Base-by-base conservation (phyloP, 805 yeast species). In the Candida orba region DNA sequence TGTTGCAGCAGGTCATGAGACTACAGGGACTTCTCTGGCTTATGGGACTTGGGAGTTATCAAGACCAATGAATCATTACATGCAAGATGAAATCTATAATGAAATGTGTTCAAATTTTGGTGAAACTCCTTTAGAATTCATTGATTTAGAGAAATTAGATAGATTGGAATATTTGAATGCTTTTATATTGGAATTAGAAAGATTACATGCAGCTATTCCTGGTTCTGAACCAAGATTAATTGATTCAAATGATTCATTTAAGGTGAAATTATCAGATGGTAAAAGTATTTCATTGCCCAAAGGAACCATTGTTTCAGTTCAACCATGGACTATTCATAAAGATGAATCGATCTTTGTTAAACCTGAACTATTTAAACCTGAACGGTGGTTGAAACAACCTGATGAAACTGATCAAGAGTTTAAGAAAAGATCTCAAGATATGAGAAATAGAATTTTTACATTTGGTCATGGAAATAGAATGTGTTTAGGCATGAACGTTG, bases 1-100 rank as follows among this genome's bases (percentile, higher is more conserved):
- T 56, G 69, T 81, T 33, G 81, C 83, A 37, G 90, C 90, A 1
- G 90, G 90, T 4, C 89, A 83, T 56, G 84, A 81, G 54, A 82
- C 90, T 6, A 81, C 85, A 1, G 86, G 84, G 0, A 70, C 78
- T 7, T 78, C 80, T n/a, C 57, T 82, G 45, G 67, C 85, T 0
- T 83, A 74, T 56, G 60, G 77, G 41, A 66, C 76, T 18, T 81
- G 75, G 64, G 79, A 79, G 53, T 56, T 81, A 32, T 78, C 85
- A 3, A 63, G 76, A 45, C 78, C 78, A 0, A 57, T 59, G 13
- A 64, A 77, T 49, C 46, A 52, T 6, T 56, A 60, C 15, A 66
- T 75, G 49, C 90, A 83, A 57, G 45, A 56, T 4, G 57, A 54
- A 31, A 62, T 85, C 17, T 62, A 64, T 30, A 45, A 65, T 1